Base-by-base conservation (phyloP, 768 basidiomycete genomes). In the Suillus americanus region DNA sequence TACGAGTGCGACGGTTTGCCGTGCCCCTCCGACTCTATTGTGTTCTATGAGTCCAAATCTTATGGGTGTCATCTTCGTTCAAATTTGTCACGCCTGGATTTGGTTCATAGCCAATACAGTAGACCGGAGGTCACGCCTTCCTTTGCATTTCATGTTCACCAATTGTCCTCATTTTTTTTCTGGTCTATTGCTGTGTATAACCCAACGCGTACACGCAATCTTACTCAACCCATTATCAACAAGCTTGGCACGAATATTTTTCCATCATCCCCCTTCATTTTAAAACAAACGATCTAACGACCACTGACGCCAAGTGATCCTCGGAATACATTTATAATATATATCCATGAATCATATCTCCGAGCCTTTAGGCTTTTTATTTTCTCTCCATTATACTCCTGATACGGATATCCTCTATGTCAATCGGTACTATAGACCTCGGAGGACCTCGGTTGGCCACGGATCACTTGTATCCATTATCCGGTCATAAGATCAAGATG, bases 51-150 rank as follows among this genome's bases (percentile, higher is more conserved):
- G 72, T 71, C 81, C 80, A 73, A 80, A 68, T 70, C 71, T 60
- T 51, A 61, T 68, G 67, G 60, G 68, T 67, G 65, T 71, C 73
- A 69, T 65, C 65, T 76, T 77, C 75, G 66, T 2, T 79, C 66
- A 77, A 78, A 78, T 68, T 67, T 70, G 74, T 68, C 69, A 70
- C 35, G 70, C 70, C 57, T 38, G 74, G 73, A 71, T 72, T 82
- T 77, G 84, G 83, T 85, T 86, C 85, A 86, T 85, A 85, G 84
- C 80, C 82, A 79, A 82, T 79, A 83, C 82, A 81, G 81, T 81
- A 78, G 78, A 71, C 37, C 62, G 71, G 79, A 77, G 82, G 82
- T 80, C 79, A 74, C 67, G 69, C 67, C 30, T 35, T 69, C 67
- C 66, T 50, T 68, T 57, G 35, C 28, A 59, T 60, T 62, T 62